Percentiles rank a stretch among this genome's conserved stretches.
Conservation (phyloP, 371 early-diverging fungal genomes). For the Circinella umbellata region DNA sequence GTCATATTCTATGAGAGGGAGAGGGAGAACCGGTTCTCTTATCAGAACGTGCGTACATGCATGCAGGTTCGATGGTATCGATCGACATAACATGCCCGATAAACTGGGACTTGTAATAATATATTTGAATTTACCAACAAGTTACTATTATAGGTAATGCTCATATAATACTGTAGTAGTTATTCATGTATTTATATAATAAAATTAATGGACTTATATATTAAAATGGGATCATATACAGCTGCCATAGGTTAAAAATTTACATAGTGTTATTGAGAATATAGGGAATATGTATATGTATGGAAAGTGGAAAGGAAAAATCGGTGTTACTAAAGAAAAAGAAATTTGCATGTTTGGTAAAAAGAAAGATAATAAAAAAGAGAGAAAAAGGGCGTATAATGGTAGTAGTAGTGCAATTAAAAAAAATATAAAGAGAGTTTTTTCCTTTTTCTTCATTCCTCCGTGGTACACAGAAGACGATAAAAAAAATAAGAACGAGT, state of each 20-base stretch:
- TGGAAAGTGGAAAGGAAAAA: neutral
- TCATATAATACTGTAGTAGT: no score
- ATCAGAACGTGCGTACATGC: neutral
- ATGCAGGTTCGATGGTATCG: neutral
- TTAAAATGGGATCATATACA: neutral
- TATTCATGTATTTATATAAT: neutral
- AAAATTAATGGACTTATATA: conserved; percentile 2
- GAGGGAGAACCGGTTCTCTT: neutral
- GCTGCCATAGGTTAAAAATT: conserved; percentile 1
- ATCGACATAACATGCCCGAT: conserved; percentile 2
- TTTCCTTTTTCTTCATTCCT: conserved; percentile 5
- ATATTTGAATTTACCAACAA: no score
- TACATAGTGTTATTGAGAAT: neutral
- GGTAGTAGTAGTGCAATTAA: neutral
- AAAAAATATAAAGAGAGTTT: neutral
- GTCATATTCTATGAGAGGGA: no score
- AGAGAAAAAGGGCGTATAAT: neutral
- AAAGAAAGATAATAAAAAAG: conserved; percentile 1
- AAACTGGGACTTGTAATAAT: neutral
- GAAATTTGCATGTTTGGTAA: conserved; percentile 2
- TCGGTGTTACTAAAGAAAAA: conserved; percentile 3
- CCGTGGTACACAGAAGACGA: conserved; percentile 4
- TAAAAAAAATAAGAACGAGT: neutral
- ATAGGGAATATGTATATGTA: neutral
- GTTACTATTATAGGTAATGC: no score